Conservation (phyloP, 768 basidiomycete genomes). For the Trichaptum fuscoviolaceum region DNA sequence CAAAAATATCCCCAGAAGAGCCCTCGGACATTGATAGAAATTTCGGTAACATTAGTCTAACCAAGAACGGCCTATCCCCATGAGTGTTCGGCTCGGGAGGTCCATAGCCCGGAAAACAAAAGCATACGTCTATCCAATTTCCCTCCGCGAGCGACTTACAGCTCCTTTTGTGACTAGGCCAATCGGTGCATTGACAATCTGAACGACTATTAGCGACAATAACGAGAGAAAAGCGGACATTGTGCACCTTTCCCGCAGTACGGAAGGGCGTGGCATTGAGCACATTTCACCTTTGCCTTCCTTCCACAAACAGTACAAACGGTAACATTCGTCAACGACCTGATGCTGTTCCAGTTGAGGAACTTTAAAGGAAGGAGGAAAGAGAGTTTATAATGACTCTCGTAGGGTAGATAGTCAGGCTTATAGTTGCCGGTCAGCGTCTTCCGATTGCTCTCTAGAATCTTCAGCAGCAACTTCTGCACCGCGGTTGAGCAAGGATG, state of each 20-base stretch:
- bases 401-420: too few relatives aligned
- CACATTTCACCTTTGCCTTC: slow-evolving; percentile 27
- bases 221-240: not conserved
- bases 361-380: slow-evolving; percentile 36
- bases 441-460: slow-evolving; percentile 17
- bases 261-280: slow-evolving; percentile 27
- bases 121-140: slow-evolving; percentile 29
- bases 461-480: slow-evolving; percentile 23
- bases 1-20: slow-evolving; percentile 11
- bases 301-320: slow-evolving; percentile 38
- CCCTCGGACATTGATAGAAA: slow-evolving; percentile 10
- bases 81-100: slow-evolving; percentile 27
- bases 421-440: too few relatives aligned
- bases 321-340: slow-evolving; percentile 28
- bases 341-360: slow-evolving; percentile 29
- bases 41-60: slow-evolving; percentile 25
- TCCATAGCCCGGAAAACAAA: not conserved
- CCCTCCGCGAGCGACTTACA: slow-evolving; percentile 36
- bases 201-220: slow-evolving; percentile 1
- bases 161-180: slow-evolving; percentile 31
- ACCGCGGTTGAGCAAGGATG: too few relatives aligned
- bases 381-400: slow-evolving; percentile 19
- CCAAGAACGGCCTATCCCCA: slow-evolving; percentile 30
- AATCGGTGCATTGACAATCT: slow-evolving; percentile 39
- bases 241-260: slow-evolving; percentile 33